These are phyloP conservation scores for Echeveria elegans DNA, from an alignment of 164 flowering plant species.

Conservation along the genomic window DNA sequence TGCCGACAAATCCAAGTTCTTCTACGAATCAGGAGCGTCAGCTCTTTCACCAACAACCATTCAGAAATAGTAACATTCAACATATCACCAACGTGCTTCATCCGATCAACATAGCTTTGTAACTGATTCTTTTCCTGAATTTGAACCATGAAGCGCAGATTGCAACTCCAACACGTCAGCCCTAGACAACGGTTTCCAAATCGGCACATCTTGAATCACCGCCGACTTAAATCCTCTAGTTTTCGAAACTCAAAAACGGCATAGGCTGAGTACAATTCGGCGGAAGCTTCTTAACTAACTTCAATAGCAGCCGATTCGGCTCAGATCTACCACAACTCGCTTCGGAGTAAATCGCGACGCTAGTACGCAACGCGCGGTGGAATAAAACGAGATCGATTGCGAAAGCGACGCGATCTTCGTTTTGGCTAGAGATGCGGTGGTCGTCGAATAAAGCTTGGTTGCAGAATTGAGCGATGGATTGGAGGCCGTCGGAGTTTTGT, in stretches of 20 bases:
- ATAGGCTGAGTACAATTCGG: slow-evolving; percentile 48
- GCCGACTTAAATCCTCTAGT: slow-evolving; percentile 80
- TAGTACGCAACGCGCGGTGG: slow-evolving; percentile 75
- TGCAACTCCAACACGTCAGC: slow-evolving; percentile 69
- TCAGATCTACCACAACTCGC: slow-evolving; percentile 19
- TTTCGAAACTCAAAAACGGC: slow-evolving; percentile 89
- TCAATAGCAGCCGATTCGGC: slow-evolving; percentile 56
- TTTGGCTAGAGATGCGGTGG: slow-evolving; percentile 79
- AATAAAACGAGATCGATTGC: slow-evolving; percentile 69
- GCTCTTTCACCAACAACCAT: slow-evolving; percentile 65
- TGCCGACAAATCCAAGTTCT: slow-evolving; percentile 33
- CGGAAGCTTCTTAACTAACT: slow-evolving; percentile 81
- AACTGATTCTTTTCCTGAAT: slow-evolving; percentile 60
- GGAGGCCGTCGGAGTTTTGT: slow-evolving; percentile 82
- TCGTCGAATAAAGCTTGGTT: slow-evolving; percentile 70
- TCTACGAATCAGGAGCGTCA: slow-evolving; percentile 37
- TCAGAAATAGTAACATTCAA: slow-evolving; percentile 57
- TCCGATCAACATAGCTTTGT: slow-evolving; percentile 68
- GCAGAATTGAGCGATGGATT: slow-evolving; percentile 75
- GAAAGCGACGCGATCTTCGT: slow-evolving; percentile 80
- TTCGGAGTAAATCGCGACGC: slow-evolving; percentile 41
- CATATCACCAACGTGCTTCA: slow-evolving; percentile 82
- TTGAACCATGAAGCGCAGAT: slow-evolving; percentile 69
- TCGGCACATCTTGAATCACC: slow-evolving; percentile 89
- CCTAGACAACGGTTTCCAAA: slow-evolving; percentile 81